Percentiles rank a stretch among this genome's conserved stretches.
Evolutionary conservation across 306 rosid species (phyloP).

Genomic region (Cucurbita pepo): DNA sequence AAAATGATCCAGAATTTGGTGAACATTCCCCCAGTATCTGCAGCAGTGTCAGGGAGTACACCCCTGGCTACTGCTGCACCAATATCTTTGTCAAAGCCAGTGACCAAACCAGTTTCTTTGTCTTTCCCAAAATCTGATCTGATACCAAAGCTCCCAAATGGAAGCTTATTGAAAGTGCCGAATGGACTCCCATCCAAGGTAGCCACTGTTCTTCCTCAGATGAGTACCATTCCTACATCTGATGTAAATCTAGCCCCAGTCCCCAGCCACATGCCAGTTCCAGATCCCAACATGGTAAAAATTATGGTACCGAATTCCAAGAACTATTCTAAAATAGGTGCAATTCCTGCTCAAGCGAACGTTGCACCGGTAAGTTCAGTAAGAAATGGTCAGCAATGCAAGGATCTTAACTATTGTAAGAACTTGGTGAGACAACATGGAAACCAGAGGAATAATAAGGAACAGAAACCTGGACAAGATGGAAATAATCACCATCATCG

Average conservation of each 20-base stretch:
- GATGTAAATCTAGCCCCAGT: constrained; percentile 13
- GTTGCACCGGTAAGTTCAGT: neutral
- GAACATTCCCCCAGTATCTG: neutral
- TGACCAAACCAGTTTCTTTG: constrained; percentile 7
- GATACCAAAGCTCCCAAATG: neutral
- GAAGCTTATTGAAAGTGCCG: constrained; percentile 2
- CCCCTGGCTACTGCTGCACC: constrained; percentile 7
- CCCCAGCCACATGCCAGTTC: constrained; percentile 3
- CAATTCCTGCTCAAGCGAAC: constrained; percentile 12
- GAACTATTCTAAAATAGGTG: constrained; percentile 9
- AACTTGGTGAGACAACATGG: constrained; percentile 33
- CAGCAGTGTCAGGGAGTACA: neutral
- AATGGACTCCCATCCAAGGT: constrained; percentile 7
- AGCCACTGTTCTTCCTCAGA: constrained; percentile 13
- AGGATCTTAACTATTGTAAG: constrained; percentile 58
- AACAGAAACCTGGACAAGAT: constrained; percentile 12
- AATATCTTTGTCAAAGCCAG: constrained; percentile 5
- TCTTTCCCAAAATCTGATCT: constrained; percentile 6
- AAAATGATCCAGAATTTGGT: constrained; percentile 39
- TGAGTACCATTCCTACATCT: constrained; percentile 2
- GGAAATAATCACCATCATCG: constrained; percentile 23
- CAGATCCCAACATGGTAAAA: neutral
- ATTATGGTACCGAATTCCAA: constrained; percentile 6
- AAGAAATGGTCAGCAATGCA: constrained; percentile 10
- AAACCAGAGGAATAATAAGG: constrained; percentile 24